Conservation (phyloP, 805 yeast genomes). For the Barnettozyma siamensis region DNA sequence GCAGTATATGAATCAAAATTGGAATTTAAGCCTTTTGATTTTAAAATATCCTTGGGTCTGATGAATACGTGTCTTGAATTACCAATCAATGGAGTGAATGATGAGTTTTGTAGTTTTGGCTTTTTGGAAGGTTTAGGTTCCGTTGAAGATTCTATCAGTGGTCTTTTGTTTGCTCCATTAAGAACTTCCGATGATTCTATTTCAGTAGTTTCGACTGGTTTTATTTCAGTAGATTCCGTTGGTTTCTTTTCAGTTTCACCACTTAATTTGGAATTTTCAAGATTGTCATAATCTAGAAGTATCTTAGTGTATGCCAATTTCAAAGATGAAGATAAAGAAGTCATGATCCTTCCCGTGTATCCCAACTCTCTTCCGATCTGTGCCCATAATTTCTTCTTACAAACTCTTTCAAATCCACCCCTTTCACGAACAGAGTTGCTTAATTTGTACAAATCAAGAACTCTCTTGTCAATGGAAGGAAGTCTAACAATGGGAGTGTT, state of each 20-base stretch:
- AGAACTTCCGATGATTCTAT: slow-evolving; percentile 1
- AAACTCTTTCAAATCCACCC: slow-evolving; percentile 66
- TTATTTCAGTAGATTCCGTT: background rate
- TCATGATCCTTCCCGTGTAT: slow-evolving; percentile 63
- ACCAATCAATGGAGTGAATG: slow-evolving; percentile 32
- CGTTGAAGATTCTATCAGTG: background rate
- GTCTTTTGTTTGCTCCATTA: slow-evolving; percentile 13
- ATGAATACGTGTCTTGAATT: slow-evolving; percentile 41
- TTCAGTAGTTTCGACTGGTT: background rate
- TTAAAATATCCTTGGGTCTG: slow-evolving; percentile 41
- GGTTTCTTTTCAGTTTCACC: background rate
- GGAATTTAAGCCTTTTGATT: slow-evolving; percentile 46
- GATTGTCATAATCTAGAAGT: slow-evolving; percentile 15
- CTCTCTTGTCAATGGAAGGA: slow-evolving; percentile 63
- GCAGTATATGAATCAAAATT: slow-evolving; percentile 45
- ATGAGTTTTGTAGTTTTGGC: slow-evolving; percentile 1
- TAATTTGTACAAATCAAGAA: slow-evolving; percentile 57
- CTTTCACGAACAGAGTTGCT: slow-evolving; percentile 51
- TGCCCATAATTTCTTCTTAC: slow-evolving; percentile 69
- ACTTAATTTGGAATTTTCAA: background rate
- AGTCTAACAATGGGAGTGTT: slow-evolving; percentile 36
- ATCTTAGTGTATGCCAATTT: slow-evolving; percentile 52
- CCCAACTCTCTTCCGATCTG: slow-evolving; percentile 80
- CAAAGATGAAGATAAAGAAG: slow-evolving; percentile 62
- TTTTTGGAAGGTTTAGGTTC: slow-evolving; percentile 1